Percentiles rank a stretch among this genome's conserved stretches.
Evolutionary conservation across 169 alveolate species (phyloP).

Genomic region (Neospora caninum): DNA sequence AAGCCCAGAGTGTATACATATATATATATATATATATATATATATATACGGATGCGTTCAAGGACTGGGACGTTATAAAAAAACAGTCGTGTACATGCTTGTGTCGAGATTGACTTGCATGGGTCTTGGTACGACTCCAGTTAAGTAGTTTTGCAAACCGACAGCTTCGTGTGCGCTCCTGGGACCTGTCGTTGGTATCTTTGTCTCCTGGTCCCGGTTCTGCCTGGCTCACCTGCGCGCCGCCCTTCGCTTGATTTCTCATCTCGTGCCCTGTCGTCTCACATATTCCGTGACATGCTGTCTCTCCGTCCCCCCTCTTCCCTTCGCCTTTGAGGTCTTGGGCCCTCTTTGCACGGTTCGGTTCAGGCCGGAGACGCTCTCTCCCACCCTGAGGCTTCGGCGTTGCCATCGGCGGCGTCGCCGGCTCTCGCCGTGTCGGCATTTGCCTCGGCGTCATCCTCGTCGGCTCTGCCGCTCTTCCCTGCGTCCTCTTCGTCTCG

Average conservation of each 20-base stretch:
- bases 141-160: no score
- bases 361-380: background rate
- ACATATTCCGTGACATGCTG: background rate
- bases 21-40: background rate
- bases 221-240: background rate
- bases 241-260: background rate
- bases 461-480: slow-evolving; percentile 1
- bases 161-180: no score
- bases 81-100: background rate
- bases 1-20: background rate
- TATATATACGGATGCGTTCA: background rate
- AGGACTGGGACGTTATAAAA: background rate
- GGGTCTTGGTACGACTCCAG: no score
- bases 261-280: background rate
- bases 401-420: background rate
- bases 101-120: no score
- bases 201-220: background rate
- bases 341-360: background rate
- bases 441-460: background rate
- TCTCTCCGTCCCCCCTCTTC: background rate
- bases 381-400: background rate
- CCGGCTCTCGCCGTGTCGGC: background rate
- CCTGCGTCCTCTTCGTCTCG: background rate
- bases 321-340: no score
- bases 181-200: no score